A percentile compares a stretch with the other conserved stretches of the same genome.
phyloP scores from a whole-genome alignment of 1,139 yeast species.

The Chernovozyma aurita region DNA sequence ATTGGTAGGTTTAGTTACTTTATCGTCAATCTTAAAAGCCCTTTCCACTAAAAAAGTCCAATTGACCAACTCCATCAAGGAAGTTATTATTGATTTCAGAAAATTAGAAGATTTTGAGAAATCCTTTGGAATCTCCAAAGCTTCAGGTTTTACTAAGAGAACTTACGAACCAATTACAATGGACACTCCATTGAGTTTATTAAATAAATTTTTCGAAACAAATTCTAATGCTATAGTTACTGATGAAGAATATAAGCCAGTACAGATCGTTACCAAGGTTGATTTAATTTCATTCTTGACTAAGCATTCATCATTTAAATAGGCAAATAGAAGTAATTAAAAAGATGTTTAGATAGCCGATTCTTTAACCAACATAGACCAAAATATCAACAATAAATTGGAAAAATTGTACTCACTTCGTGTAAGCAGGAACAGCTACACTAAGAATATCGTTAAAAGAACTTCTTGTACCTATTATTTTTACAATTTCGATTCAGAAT shows the following conservation, averaged over 20 bases:
- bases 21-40: constrained; percentile 67
- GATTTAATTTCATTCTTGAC: constrained; percentile 71
- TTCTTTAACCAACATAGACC: no score
- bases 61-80: constrained; percentile 55
- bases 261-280: constrained; percentile 85
- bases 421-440: background rate
- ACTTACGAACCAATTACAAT: constrained; percentile 66
- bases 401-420: background rate
- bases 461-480: no score
- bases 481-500: no score
- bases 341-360: no score
- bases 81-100: constrained; percentile 72
- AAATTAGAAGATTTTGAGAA: constrained; percentile 67
- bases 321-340: no score
- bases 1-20: constrained; percentile 72
- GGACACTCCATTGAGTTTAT: constrained; percentile 61
- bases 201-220: constrained; percentile 80
- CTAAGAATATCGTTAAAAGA: no score
- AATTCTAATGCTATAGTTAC: constrained; percentile 85
- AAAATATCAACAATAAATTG: no score
- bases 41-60: constrained; percentile 62
- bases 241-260: constrained; percentile 64
- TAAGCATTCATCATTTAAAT: constrained; percentile 16
- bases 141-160: constrained; percentile 58
- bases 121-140: constrained; percentile 59